Conservation (phyloP, 176 grass and related monocot species). For the Puccinellia tenuiflora region DNA sequence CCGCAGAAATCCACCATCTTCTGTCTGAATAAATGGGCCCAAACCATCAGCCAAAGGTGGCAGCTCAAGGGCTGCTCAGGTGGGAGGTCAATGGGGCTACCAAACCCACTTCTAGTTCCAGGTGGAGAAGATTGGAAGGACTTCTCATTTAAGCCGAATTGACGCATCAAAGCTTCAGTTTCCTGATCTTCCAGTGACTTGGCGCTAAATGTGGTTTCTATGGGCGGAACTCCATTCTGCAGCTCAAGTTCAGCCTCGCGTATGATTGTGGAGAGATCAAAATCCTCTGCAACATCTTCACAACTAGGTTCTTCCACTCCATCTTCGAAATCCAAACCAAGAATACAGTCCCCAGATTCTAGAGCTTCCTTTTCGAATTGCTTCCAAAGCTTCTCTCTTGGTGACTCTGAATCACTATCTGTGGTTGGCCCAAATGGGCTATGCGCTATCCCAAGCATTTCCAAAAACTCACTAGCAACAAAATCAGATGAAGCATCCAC, state of each 20-base stretch:
- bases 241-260: slow-evolving; percentile 68
- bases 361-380: slow-evolving; percentile 92
- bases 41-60: slow-evolving; percentile 64
- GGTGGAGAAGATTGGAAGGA: slow-evolving; percentile 70
- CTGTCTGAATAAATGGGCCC: slow-evolving; percentile 85
- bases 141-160: slow-evolving; percentile 69
- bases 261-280: slow-evolving; percentile 69
- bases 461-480: slow-evolving; percentile 82
- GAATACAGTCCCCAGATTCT: slow-evolving; percentile 50
- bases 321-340: slow-evolving; percentile 56
- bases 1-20: slow-evolving; percentile 77
- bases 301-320: slow-evolving; percentile 25
- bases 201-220: slow-evolving; percentile 42
- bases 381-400: slow-evolving; percentile 77
- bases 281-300: slow-evolving; percentile 42
- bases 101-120: slow-evolving; percentile 58
- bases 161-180: slow-evolving; percentile 86
- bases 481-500: slow-evolving; percentile 64
- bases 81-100: slow-evolving; percentile 69
- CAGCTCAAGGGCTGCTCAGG: slow-evolving; percentile 50
- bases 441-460: slow-evolving; percentile 76
- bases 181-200: slow-evolving; percentile 80
- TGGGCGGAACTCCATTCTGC: slow-evolving; percentile 34
- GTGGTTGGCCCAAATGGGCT: slow-evolving; percentile 58
- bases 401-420: slow-evolving; percentile 69